Base-by-base conservation (phyloP, 2,329 filamentous ascomycete species). In the Ampelomyces quisqualis region DNA sequence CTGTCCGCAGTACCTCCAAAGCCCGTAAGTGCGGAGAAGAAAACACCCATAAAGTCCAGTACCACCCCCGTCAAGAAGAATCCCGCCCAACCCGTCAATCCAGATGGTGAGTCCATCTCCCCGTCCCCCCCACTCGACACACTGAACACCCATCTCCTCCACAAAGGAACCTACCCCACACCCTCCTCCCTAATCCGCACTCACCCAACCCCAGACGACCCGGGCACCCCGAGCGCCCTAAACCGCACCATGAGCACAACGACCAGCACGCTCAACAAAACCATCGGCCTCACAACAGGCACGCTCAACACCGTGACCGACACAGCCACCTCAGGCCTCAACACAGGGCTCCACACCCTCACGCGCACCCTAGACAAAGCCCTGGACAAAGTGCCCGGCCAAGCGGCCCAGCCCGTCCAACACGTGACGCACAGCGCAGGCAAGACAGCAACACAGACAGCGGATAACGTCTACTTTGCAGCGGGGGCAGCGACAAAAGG, bases 401-500 rank as follows among this genome's bases (percentile, higher is more conserved):
- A 64, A 15, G 62, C 64, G 1, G 65, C 65, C 3, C 62, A 65
- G 55, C 63, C 65, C 1, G 64, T 70, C 19, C 65, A 68, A 35
- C 67, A 72, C 38, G 59, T 72, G 2, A 72, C 69, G 6, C 60
- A 65, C 14, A 60, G 59, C 13, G 60, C 71, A 7, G 72, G 71
- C 24, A 71, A 72, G 57, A 73, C 69, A 4, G 63, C 63, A 3
- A 70, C 69, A 0, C 65, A 62, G 0, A 65, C 68, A 5, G 67
- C 67, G 13, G 62, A 65, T 23, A 69, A 69, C 22, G 42, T 69
- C 17, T 70, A 72, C 22, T 70, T 71, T 40, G 72, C 71, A 4
- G 54, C 65, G 5, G 67, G 66, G 0, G 61, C 60, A 8, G 63
- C 70, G 7, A 72, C 70, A 3, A 67, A 65, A 34, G 71, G 71